Evolutionary conservation across 495 filamentous ascomycete genomes (phyloP).

Genomic region (Stereocaulon alpinum): DNA sequence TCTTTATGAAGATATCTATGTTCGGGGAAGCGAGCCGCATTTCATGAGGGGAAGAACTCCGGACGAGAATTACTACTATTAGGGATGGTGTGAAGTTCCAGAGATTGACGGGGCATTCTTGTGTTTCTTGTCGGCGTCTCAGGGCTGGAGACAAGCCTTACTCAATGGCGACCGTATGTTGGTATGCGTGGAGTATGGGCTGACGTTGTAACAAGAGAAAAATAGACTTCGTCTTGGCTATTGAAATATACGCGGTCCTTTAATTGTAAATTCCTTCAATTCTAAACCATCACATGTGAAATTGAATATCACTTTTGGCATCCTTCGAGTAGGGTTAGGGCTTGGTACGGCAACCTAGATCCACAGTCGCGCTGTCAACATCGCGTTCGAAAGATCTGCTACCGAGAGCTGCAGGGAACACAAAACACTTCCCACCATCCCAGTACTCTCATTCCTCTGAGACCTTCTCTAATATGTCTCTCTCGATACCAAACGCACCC

Average conservation of each 20-base stretch:
- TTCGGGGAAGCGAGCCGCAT: slow-evolving; percentile 75
- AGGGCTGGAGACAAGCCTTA: too few species aligned
- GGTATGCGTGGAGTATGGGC: too few species aligned
- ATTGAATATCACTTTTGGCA: too few species aligned
- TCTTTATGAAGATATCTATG: slow-evolving; percentile 96
- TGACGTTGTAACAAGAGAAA: background rate
- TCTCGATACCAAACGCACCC: slow-evolving; percentile 86
- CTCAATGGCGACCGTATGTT: too few species aligned
- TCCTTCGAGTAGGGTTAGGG: background rate
- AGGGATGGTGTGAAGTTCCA: background rate
- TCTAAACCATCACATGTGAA: too few species aligned
- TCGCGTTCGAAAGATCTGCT: slow-evolving; percentile 4
- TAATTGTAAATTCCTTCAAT: background rate
- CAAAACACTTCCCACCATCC: background rate
- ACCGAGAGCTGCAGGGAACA: background rate
- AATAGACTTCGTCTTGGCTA: background rate
- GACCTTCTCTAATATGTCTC: slow-evolving; percentile 54
- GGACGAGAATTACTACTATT: slow-evolving; percentile 79
- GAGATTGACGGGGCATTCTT: too few species aligned
- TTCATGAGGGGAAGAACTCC: slow-evolving; percentile 82
- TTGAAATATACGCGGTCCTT: background rate
- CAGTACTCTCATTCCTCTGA: background rate
- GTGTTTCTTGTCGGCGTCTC: too few species aligned
- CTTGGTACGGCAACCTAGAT: background rate
- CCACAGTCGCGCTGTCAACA: slow-evolving; percentile 2